Evolutionary conservation across 352 stramenopile species (phyloP).

Genomic region (Phytophthora citricola): DNA sequence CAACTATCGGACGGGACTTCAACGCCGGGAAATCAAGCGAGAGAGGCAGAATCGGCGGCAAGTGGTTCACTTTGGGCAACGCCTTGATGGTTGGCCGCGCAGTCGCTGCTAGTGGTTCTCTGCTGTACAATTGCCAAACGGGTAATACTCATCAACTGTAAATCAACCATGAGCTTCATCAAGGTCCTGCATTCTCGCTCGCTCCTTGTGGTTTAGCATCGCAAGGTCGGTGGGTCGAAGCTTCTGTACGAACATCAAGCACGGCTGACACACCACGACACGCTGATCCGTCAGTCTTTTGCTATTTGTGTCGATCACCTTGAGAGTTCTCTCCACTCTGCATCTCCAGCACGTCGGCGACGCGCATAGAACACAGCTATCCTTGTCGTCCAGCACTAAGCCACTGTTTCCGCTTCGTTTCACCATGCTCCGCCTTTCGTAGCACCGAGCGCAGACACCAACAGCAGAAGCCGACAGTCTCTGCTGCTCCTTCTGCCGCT

Average conservation of each 20-base stretch:
- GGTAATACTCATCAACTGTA: too few relatives aligned
- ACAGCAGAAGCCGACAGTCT: slow-evolving; percentile 15
- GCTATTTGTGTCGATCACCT: slow-evolving; percentile 14
- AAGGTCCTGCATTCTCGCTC: neutral
- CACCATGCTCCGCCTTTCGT: slow-evolving; percentile 10
- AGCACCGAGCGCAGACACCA: slow-evolving; percentile 16
- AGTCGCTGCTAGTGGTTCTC: neutral
- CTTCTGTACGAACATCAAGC: slow-evolving; percentile 26
- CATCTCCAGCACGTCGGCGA: slow-evolving; percentile 29
- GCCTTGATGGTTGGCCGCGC: neutral
- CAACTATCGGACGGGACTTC: slow-evolving; percentile 2
- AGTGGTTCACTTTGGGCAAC: neutral
- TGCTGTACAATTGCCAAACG: too few relatives aligned
- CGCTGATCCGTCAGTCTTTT: slow-evolving; percentile 10
- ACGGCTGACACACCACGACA: slow-evolving; percentile 23
- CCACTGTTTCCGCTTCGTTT: neutral
- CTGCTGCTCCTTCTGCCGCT: slow-evolving; percentile 25
- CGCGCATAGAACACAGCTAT: slow-evolving; percentile 15
- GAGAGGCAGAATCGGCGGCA: too few relatives aligned
- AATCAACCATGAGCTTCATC: too few relatives aligned
- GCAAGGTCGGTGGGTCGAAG: slow-evolving; percentile 22
- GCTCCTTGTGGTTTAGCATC: slow-evolving; percentile 16
- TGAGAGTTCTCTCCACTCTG: slow-evolving; percentile 13
- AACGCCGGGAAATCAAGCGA: neutral
- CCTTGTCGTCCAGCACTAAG: slow-evolving; percentile 4